phyloP scores from a whole-genome alignment of 2,329 filamentous ascomycete genomes.

The Phialophora tarda region DNA sequence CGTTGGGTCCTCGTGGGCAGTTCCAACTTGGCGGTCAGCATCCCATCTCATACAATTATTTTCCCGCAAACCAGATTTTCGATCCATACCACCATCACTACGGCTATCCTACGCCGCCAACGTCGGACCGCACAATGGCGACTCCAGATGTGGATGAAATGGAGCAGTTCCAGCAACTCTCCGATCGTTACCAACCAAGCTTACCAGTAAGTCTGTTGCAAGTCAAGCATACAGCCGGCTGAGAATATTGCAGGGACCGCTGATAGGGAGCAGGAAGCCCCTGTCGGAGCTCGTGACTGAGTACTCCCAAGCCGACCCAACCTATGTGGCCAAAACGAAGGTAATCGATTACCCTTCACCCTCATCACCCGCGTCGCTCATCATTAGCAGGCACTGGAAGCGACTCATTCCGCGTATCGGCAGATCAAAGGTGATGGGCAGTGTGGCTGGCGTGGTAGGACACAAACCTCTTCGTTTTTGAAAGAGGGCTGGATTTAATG shows the following conservation, averaged over 20 bases:
- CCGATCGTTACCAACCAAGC: constrained; percentile 65
- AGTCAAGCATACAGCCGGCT: not conserved
- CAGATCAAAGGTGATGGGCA: constrained; percentile 90
- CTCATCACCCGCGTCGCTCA: constrained; percentile 28
- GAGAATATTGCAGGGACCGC: constrained; percentile 68
- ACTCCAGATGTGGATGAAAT: constrained; percentile 58
- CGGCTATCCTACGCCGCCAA: constrained; percentile 38
- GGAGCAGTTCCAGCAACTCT: constrained; percentile 66
- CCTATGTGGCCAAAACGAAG: constrained; percentile 84
- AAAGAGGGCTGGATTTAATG: constrained; percentile 22
- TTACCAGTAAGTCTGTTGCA: constrained; percentile 54
- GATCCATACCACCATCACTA: constrained; percentile 30
- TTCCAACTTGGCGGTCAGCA: constrained; percentile 44
- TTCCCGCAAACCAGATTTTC: constrained; percentile 38
- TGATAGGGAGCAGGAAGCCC: constrained; percentile 75
- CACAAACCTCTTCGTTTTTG: constrained; percentile 15
- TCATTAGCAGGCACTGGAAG: constrained; percentile 69
- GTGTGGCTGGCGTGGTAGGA: constrained; percentile 95
- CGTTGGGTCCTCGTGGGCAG: constrained; percentile 41
- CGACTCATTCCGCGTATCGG: constrained; percentile 85
- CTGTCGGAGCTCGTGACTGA: constrained; percentile 80
- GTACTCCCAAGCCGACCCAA: constrained; percentile 84
- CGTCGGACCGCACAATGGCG: constrained; percentile 44
- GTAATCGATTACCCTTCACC: constrained; percentile 54
- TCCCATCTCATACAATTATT: constrained; percentile 42